Percentiles rank a stretch among this genome's conserved stretches.
These are phyloP conservation scores for Dispira parvispora DNA, from an alignment of 192 early-diverging fungal genomes.

Conservation along the genomic window DNA sequence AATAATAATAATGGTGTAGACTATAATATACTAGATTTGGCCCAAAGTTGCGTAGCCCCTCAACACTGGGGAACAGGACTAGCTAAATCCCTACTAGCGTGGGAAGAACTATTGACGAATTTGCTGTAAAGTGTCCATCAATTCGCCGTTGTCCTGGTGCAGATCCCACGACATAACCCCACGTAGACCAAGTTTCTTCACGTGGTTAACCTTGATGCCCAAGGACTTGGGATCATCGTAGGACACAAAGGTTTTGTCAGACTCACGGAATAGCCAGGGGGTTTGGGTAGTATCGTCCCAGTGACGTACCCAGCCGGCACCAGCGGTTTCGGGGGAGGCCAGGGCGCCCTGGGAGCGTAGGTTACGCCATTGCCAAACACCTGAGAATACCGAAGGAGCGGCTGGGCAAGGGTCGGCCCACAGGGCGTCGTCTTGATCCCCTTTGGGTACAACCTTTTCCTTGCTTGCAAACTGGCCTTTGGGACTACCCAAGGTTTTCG, in stretches of 20 bases:
- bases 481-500: conserved; percentile 24
- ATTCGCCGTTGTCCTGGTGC: conserved; percentile 48
- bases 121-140: conserved; percentile 16
- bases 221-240: conserved; percentile 52
- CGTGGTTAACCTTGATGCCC: conserved; percentile 29
- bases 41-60: no score
- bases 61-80: no score
- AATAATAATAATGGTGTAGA: no score
- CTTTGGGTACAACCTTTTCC: conserved; percentile 26
- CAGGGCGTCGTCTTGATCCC: conserved; percentile 34
- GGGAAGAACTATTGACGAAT: neutral
- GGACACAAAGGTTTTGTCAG: conserved; percentile 39
- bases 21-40: no score
- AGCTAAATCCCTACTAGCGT: no score
- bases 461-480: neutral
- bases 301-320: conserved; percentile 39
- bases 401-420: conserved; percentile 33
- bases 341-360: conserved; percentile 38
- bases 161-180: conserved; percentile 53
- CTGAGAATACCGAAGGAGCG: conserved; percentile 29
- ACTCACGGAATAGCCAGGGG: conserved; percentile 54
- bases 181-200: conserved; percentile 26
- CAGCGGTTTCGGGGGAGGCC: conserved; percentile 26
- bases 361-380: conserved; percentile 47
- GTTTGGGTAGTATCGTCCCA: conserved; percentile 44